Conservation (phyloP, 1,284 basidiomycete species). For the Ganoderma sinense region DNA sequence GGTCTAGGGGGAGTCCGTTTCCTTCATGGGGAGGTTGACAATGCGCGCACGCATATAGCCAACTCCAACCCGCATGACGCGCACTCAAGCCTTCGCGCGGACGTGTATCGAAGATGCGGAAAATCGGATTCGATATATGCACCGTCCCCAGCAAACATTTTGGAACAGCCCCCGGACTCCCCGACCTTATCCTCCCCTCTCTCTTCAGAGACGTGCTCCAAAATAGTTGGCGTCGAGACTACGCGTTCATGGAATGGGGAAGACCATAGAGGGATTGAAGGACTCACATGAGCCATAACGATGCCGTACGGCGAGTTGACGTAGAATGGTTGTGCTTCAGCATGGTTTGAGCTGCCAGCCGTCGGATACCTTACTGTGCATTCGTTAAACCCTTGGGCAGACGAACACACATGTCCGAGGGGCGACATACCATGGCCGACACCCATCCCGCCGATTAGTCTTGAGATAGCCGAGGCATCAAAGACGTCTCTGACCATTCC, state of each 20-base stretch:
- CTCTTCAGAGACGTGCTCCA: too few relatives aligned
- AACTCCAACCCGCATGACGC: too few relatives aligned
- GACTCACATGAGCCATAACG: slow-evolving; percentile 93
- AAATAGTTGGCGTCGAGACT: too few relatives aligned
- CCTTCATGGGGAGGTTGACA: too few relatives aligned
- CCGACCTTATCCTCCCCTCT: too few relatives aligned
- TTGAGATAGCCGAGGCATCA: slow-evolving; percentile 81
- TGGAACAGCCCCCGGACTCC: too few relatives aligned
- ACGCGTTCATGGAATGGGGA: slow-evolving; percentile 2
- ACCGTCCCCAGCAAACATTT: too few relatives aligned
- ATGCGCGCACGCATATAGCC: too few relatives aligned
- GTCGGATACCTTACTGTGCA: slow-evolving; percentile 92
- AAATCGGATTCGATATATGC: too few relatives aligned
- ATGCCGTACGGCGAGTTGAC: slow-evolving; percentile 99
- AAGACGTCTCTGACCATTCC: slow-evolving; percentile 99
- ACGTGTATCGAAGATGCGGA: too few relatives aligned
- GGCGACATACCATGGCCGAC: slow-evolving; percentile 88
- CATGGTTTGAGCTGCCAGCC: slow-evolving; percentile 95
- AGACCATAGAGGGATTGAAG: slow-evolving; percentile 5
- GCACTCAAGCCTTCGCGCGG: too few relatives aligned
- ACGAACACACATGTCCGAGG: slow-evolving; percentile 20
- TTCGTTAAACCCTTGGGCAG: slow-evolving; percentile 9
- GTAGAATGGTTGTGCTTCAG: slow-evolving; percentile 99
- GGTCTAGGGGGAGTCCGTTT: too few relatives aligned
- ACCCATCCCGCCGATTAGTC: slow-evolving; percentile 94